phyloP scores from a whole-genome alignment of 257 asterid species.

The Eustoma russellianum region DNA sequence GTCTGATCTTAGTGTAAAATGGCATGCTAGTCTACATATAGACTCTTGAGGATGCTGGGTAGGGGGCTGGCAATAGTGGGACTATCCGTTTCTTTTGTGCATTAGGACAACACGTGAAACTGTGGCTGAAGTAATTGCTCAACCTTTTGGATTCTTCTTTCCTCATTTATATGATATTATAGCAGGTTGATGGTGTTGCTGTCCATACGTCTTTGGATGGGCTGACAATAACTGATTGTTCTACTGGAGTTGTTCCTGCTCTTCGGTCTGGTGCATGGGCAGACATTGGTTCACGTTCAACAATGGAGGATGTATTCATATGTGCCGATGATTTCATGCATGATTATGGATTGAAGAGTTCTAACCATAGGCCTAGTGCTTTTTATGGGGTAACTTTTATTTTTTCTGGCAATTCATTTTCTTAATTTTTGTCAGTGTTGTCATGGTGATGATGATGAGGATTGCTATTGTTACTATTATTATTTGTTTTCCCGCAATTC shows the following conservation, averaged over 20 bases:
- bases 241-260: slow-evolving; percentile 35
- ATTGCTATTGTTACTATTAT: too few species aligned
- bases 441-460: too few species aligned
- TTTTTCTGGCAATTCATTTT: not conserved
- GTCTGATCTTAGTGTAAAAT: too few species aligned
- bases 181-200: slow-evolving; percentile 45
- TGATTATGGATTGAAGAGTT: slow-evolving; percentile 31
- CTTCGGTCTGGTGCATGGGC: slow-evolving; percentile 93
- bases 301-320: slow-evolving; percentile 79
- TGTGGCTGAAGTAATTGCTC: not conserved
- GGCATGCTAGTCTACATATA: too few species aligned
- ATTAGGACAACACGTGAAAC: not conserved
- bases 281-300: slow-evolving; percentile 70
- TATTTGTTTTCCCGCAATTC: not conserved
- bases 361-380: slow-evolving; percentile 43
- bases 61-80: not conserved
- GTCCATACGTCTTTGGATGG: slow-evolving; percentile 30
- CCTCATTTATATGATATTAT: slow-evolving; percentile 12
- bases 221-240: slow-evolving; percentile 31
- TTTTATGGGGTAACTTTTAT: slow-evolving; percentile 78
- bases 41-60: too few species aligned
- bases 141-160: not conserved
- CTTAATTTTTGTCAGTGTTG: too few species aligned
- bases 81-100: not conserved
- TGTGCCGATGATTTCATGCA: slow-evolving; percentile 59